phyloP scores from a whole-genome alignment of 257 asterid species.

The Solanum lycopersicoides region DNA sequence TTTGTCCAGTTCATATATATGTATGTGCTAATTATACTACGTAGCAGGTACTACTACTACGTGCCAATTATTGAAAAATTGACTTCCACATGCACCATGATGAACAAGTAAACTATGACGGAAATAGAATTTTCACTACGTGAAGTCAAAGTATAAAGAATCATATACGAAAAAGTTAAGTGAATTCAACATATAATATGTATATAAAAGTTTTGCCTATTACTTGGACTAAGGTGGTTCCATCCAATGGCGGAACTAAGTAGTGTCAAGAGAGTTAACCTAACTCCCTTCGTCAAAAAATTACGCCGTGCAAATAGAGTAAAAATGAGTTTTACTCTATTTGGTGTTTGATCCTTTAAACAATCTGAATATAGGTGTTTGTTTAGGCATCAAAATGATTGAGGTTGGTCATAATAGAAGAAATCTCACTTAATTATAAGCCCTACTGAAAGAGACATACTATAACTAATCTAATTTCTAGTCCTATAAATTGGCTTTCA shows the following conservation, averaged over 20 bases:
- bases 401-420: neutral
- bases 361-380: neutral
- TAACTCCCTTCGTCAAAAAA: too few relatives aligned
- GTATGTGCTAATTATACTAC: neutral
- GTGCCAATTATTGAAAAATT: neutral
- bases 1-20: neutral
- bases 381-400: neutral
- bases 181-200: too few relatives aligned
- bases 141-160: neutral
- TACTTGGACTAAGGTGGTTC: neutral
- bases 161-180: too few relatives aligned
- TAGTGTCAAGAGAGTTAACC: neutral
- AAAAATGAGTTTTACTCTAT: neutral
- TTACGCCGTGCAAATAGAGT: too few relatives aligned
- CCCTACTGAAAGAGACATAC: neutral
- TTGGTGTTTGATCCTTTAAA: neutral
- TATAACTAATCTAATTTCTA: neutral
- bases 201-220: neutral
- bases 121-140: neutral
- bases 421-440: neutral
- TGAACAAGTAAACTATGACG: neutral
- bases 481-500: neutral
- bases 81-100: neutral
- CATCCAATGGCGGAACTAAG: neutral
- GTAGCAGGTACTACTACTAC: neutral